Conservation (phyloP, 768 basidiomycete genomes). For the Leccinum aurantiacum region DNA sequence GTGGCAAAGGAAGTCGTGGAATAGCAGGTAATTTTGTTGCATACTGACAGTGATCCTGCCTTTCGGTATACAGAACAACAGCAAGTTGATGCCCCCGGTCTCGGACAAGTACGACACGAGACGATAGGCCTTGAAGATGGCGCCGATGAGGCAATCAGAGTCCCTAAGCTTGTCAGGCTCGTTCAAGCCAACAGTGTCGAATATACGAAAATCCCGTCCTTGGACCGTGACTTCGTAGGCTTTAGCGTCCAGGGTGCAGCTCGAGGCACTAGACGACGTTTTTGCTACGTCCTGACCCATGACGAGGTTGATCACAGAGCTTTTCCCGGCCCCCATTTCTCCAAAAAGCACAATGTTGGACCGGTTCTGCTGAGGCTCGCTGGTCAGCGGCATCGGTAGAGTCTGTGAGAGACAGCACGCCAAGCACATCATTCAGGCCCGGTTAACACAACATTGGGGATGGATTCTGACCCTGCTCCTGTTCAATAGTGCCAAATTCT, state of each 20-base stretch:
- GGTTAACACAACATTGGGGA: background rate
- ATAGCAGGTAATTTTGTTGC: conserved; percentile 33
- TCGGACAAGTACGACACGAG: conserved; percentile 34
- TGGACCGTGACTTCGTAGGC: conserved; percentile 26
- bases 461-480: conserved; percentile 14
- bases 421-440: conserved; percentile 8
- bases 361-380: conserved; percentile 14
- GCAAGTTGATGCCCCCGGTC: conserved; percentile 39
- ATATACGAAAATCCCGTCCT: conserved; percentile 28
- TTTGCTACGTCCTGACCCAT: conserved; percentile 26
- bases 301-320: conserved; percentile 45
- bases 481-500: background rate
- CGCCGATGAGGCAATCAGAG: conserved; percentile 27
- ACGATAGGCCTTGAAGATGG: conserved; percentile 34
- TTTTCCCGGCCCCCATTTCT: conserved; percentile 38
- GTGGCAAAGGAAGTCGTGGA: conserved; percentile 35
- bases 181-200: conserved; percentile 36
- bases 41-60: conserved; percentile 31
- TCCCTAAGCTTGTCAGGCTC: conserved; percentile 28
- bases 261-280: conserved; percentile 31
- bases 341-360: conserved; percentile 31
- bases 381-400: conserved; percentile 5
- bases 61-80: conserved; percentile 40
- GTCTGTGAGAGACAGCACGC: conserved; percentile 2
- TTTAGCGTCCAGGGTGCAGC: conserved; percentile 35